Conservation (phyloP, 768 basidiomycete genomes). For the Suillus luteus region DNA sequence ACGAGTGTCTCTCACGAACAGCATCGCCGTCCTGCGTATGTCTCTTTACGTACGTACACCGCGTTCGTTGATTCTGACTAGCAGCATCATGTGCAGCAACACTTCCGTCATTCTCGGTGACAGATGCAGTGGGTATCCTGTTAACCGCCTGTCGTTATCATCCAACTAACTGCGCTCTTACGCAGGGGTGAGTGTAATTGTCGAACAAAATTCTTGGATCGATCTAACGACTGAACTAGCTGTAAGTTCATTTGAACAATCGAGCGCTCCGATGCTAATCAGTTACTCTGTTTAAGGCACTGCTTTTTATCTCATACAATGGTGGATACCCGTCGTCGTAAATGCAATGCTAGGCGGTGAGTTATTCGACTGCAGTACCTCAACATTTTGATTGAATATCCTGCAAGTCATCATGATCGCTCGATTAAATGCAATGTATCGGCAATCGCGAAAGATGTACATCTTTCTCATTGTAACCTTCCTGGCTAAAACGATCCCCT, state of each 20-base stretch:
- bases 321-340: background rate
- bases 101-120: background rate
- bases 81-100: background rate
- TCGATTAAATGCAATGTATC: background rate
- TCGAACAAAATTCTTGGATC: background rate
- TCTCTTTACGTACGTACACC: background rate
- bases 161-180: background rate
- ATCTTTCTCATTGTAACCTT: background rate
- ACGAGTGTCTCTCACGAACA: background rate
- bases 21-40: background rate
- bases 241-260: background rate
- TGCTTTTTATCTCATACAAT: background rate
- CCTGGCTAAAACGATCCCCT: background rate
- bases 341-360: conserved; percentile 1
- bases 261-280: background rate
- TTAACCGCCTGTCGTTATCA: background rate
- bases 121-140: background rate
- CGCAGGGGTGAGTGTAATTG: background rate
- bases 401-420: background rate
- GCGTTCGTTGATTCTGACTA: background rate
- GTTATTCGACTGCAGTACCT: background rate
- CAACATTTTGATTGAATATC: background rate
- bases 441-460: background rate
- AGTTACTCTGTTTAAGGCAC: background rate
- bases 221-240: background rate